phyloP scores from a whole-genome alignment of 2,329 filamentous ascomycete genomes.

The Cytospora paraplurivora region DNA sequence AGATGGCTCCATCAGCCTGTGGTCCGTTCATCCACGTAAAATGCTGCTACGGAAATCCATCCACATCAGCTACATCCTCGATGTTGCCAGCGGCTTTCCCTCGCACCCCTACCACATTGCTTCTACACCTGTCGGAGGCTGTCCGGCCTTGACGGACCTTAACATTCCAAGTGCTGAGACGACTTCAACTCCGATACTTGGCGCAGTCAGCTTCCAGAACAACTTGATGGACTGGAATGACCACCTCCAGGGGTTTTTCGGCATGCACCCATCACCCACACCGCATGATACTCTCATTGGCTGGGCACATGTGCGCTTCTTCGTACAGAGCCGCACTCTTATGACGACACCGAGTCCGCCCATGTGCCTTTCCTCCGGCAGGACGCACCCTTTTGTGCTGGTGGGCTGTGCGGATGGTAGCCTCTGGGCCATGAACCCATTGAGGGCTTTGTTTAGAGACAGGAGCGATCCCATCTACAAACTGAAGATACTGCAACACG shows the following conservation, averaged over 20 bases:
- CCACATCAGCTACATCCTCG: conserved; percentile 57
- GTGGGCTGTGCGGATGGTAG: conserved; percentile 57
- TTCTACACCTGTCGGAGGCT: conserved; percentile 57
- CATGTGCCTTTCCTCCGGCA: conserved; percentile 52
- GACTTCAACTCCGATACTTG: conserved; percentile 54
- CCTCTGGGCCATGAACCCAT: conserved; percentile 51
- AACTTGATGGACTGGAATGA: conserved; percentile 58
- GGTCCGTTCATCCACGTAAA: conserved; percentile 54
- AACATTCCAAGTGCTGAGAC: conserved; percentile 54
- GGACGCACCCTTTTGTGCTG: conserved; percentile 55
- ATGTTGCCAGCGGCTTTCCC: conserved; percentile 58
- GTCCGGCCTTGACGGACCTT: conserved; percentile 55
- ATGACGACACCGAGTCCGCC: conserved; percentile 54
- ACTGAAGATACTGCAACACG: conserved; percentile 55
- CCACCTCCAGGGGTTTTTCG: conserved; percentile 57
- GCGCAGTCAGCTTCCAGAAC: conserved; percentile 52
- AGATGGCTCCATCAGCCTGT: conserved; percentile 58
- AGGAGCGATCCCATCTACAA: conserved; percentile 43
- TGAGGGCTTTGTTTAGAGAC: conserved; percentile 47
- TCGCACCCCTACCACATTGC: conserved; percentile 58
- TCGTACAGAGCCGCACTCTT: conserved; percentile 54
- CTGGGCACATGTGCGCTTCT: conserved; percentile 56
- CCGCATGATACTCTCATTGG: conserved; percentile 55
- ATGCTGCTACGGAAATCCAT: conserved; percentile 54
- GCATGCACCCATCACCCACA: conserved; percentile 54